Evolutionary conservation across 345 rosid genomes (phyloP).

Genomic region (Firmiana major): DNA sequence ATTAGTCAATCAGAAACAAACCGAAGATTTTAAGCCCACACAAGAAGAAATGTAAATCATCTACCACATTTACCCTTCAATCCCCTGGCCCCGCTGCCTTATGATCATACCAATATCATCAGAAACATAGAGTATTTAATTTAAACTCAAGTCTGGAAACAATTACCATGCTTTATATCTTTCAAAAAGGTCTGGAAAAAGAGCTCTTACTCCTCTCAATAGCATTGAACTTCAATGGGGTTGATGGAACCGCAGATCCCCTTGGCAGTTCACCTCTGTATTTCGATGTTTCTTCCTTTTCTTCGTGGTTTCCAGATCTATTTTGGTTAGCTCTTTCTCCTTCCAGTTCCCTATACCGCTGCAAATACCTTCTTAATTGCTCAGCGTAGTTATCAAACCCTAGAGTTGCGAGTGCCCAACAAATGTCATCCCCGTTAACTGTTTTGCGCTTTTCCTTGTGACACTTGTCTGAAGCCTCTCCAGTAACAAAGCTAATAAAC

Average conservation of each 20-base stretch:
- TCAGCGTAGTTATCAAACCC: slow-evolving; percentile 68
- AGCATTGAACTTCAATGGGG: slow-evolving; percentile 14
- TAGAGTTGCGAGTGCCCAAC: slow-evolving; percentile 67
- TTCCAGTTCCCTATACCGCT: slow-evolving; percentile 46
- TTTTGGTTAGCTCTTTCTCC: slow-evolving; percentile 49
- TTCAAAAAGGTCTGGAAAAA: slow-evolving; percentile 12
- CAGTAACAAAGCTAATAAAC: slow-evolving; percentile 72
- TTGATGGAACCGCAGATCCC: background rate
- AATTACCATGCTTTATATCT: slow-evolving; percentile 6
- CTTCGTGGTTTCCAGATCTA: slow-evolving; percentile 22
- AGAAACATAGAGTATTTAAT: background rate
- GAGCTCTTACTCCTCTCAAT: slow-evolving; percentile 9
- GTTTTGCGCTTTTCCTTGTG: slow-evolving; percentile 77
- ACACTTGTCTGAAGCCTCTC: slow-evolving; percentile 68
- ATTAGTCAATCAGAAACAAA: background rate
- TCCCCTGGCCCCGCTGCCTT: background rate
- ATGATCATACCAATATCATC: background rate
- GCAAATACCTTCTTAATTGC: slow-evolving; percentile 47
- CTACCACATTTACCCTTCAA: background rate
- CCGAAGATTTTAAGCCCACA: background rate
- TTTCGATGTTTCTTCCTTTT: background rate
- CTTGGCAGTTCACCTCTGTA: background rate
- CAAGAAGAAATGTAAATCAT: background rate
- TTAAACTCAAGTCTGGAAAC: slow-evolving; percentile 1
- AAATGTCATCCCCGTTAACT: slow-evolving; percentile 62